Evolutionary conservation across 1,284 basidiomycete genomes (phyloP).

Genomic region (Leccinum pseudoinsigne): DNA sequence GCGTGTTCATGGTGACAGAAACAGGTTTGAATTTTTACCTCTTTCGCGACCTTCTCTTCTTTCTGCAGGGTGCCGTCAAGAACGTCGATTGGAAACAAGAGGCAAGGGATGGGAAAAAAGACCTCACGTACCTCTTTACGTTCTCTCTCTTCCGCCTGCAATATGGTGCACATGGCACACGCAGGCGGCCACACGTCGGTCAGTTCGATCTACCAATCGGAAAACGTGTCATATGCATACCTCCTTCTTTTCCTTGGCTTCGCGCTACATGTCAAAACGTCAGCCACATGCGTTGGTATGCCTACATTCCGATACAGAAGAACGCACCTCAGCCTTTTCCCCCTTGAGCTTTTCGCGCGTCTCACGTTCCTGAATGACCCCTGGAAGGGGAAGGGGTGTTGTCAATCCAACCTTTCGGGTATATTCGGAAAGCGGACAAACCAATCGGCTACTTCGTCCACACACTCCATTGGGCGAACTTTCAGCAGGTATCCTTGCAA

Average conservation of each 20-base stretch:
- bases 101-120: background rate
- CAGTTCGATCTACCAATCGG: background rate
- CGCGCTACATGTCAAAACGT: slow-evolving; percentile 47
- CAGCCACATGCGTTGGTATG: slow-evolving; percentile 6
- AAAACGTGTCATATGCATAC: slow-evolving; percentile 28
- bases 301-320: background rate
- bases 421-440: slow-evolving; percentile 26
- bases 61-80: slow-evolving; percentile 39
- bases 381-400: slow-evolving; percentile 22
- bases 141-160: slow-evolving; percentile 49
- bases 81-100: slow-evolving; percentile 1
- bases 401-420: background rate
- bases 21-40: slow-evolving; percentile 25
- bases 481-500: slow-evolving; percentile 84
- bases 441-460: slow-evolving; percentile 75
- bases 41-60: slow-evolving; percentile 46
- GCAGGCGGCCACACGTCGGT: slow-evolving; percentile 1
- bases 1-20: slow-evolving; percentile 1
- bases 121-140: slow-evolving; percentile 53
- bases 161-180: background rate
- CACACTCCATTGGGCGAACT: slow-evolving; percentile 77
- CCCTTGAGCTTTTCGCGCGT: slow-evolving; percentile 78
- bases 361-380: slow-evolving; percentile 75
- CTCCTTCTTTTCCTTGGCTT: slow-evolving; percentile 75
- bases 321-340: slow-evolving; percentile 75